phyloP scores from a whole-genome alignment of 169 alveolate species.

The Eimeria acervulina region DNA sequence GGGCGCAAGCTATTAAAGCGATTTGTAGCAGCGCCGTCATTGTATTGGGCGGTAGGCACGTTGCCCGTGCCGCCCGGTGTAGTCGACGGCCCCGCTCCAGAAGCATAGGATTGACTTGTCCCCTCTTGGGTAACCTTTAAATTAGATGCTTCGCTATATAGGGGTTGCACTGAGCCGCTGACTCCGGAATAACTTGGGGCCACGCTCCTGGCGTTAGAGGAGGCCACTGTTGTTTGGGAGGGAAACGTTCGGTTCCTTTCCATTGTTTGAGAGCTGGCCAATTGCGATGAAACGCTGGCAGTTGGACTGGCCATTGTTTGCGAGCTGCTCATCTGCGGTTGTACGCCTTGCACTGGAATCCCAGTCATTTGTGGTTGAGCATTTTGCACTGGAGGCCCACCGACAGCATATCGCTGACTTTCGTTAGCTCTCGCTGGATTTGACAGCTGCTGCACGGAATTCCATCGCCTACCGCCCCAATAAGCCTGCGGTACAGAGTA shows the following conservation, averaged over 20 bases:
- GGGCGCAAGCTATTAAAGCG: not conserved
- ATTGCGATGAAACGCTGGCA: not conserved
- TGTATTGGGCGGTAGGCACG: not conserved
- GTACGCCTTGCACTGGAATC: not conserved
- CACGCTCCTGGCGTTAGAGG: not conserved
- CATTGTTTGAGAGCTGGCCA: not conserved
- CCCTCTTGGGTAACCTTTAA: not conserved
- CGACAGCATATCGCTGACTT: not conserved
- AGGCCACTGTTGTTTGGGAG: not conserved
- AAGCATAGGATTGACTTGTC: not conserved
- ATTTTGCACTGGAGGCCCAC: not conserved
- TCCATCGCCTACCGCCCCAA: conserved; percentile 60
- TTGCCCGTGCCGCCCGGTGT: not conserved
- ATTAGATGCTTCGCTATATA: not conserved
- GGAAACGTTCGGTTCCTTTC: not conserved
- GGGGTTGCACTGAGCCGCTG: not conserved
- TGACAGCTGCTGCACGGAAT: conserved; percentile 66
- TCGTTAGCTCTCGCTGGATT: conserved; percentile 23
- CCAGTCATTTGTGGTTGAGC: not conserved
- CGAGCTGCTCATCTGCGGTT: not conserved
- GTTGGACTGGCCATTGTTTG: not conserved
- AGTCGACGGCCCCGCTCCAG: not conserved
- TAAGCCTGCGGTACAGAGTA: not conserved
- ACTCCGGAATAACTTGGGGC: conserved; percentile 10
- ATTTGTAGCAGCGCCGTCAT: not conserved